Evolutionary conservation across 2,329 filamentous ascomycete genomes (phyloP), one percentile per base, ranked within the genome.

Genomic region (Apiospora hydei): DNA sequence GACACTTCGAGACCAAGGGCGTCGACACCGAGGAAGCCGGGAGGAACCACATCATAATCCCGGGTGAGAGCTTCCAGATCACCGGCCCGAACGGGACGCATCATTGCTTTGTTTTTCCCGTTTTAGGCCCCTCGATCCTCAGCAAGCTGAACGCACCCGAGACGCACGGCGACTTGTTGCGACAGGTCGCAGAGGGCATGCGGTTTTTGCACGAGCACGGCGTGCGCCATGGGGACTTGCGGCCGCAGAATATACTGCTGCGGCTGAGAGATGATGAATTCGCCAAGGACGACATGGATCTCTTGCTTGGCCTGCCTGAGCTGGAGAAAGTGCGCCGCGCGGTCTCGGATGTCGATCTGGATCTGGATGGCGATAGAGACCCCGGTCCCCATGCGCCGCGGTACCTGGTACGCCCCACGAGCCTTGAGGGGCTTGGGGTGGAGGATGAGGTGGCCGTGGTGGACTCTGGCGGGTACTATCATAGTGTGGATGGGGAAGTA

Each of bases 111-210:
- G 43, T 72, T 0, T 38, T 67, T 6, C 61, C 61, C n/a, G 44
- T 72, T 8, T 21, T 72, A 26, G 71, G 71, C 4, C 69, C 71
- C 24, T 46, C 68, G 41, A 44, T 72, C 61, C 67, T 64, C 34
- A 64, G 57, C 57, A 64, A n/a, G 30, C 57, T 64, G 57, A 41
- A 64, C 34, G 57, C 26, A 24, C 44, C 67, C 44, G 47, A 38
- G 34, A 38, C 44, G n/a, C 44, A 69, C 26, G n/a, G 51, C 24
- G 41, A 41, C 14, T 43, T 70, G 7, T 67, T 69, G 21, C 51
- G n/a, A 10, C 51, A 72, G n/a, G 21, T 53, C 11, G 46, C 44
- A 3, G 44, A 43, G 34, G 46, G 67, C 26, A 21, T 70, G 21
- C 46, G n/a, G 24, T 51, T 43, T 38, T 46, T 70, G 6, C 67